These are phyloP conservation scores for Hemileccinum impolitum DNA, from an alignment of 768 basidiomycete species.

Conservation along the genomic window DNA sequence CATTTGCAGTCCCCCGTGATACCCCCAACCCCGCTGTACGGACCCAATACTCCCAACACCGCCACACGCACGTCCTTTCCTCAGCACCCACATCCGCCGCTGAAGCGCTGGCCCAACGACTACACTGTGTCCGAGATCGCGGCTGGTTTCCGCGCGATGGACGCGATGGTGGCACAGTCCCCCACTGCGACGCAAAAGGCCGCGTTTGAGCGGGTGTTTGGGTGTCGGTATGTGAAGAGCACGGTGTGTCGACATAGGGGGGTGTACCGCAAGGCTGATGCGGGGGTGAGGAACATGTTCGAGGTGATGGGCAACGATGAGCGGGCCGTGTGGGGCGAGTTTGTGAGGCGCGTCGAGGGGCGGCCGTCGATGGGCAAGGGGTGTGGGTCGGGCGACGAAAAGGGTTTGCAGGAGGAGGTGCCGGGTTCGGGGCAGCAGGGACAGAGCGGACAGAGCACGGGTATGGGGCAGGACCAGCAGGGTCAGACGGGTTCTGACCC, in stretches of 20 bases:
- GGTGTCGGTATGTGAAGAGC: constrained; percentile 68
- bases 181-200: constrained; percentile 56
- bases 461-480: constrained; percentile 20
- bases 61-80: constrained; percentile 35
- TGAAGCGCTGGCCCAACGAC: constrained; percentile 77
- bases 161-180: constrained; percentile 31
- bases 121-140: constrained; percentile 67
- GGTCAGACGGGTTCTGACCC: constrained; percentile 15
- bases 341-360: constrained; percentile 60
- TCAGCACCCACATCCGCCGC: constrained; percentile 57
- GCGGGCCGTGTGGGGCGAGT: constrained; percentile 65
- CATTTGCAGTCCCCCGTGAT: constrained; percentile 19
- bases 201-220: constrained; percentile 70
- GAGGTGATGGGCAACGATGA: constrained; percentile 53
- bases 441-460: constrained; percentile 3
- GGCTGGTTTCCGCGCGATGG: constrained; percentile 53
- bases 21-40: constrained; percentile 19
- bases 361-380: constrained; percentile 34
- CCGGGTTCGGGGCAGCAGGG: constrained; percentile 2
- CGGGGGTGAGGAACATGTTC: constrained; percentile 45
- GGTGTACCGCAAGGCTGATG: constrained; percentile 58
- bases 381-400: constrained; percentile 23
- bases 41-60: constrained; percentile 21
- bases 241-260: constrained; percentile 72
- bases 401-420: constrained; percentile 18